Base-by-base conservation (phyloP, 2,329 filamentous ascomycete genomes). In the Beauveria australis region DNA sequence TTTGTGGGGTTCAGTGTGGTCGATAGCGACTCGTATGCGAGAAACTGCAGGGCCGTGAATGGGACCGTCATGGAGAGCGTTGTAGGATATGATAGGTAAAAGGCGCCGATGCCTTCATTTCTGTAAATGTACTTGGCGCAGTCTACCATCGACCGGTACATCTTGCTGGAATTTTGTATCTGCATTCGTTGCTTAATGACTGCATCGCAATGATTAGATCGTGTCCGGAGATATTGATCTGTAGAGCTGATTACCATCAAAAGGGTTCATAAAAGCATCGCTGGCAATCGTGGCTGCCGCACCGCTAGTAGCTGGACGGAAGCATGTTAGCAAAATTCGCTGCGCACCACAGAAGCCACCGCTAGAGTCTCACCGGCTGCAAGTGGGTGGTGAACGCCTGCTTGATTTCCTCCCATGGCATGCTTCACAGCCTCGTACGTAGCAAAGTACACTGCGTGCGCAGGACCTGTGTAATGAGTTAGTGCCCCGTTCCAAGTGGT, bases 111-210 rank as follows among this genome's bases (percentile, higher is more conserved):
- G 59, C 94, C 94, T 76, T 99, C 94, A 57, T 85, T 88, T 69
- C 82, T 85, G 77, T 96, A 96, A 63, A 99, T 89, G 66, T 91
- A 88, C 71, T 82, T 85, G 61, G 93, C 93, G 79, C 94, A 99
- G 72, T 97, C 89, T 61, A 82, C 73, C 76, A 97, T 88, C 24
- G 89, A 92, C 68, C 87, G 88, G 78, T 97, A 96, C 78, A 88
- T 86, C 67, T 83, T 85, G 66, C 87, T 86, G n/a, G 93, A 97
- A 70, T 94, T 89, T 73, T 96, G 91, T 62, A 99, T 89, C 75
- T 99, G 94, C 94, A 99, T 99, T 69, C 94, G 90, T 75, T 99
- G 94, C 78, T 99, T 99, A 79, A 99, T 96, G 64, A 99, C 94
- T 97, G 70, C 33, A 53, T 46, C 9, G 28, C 30, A 30, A n/a